Percentiles rank a stretch among this genome's conserved stretches.
Conservation (phyloP, 352 stramenopile species). For the Hyaloperonospora brassicae region DNA sequence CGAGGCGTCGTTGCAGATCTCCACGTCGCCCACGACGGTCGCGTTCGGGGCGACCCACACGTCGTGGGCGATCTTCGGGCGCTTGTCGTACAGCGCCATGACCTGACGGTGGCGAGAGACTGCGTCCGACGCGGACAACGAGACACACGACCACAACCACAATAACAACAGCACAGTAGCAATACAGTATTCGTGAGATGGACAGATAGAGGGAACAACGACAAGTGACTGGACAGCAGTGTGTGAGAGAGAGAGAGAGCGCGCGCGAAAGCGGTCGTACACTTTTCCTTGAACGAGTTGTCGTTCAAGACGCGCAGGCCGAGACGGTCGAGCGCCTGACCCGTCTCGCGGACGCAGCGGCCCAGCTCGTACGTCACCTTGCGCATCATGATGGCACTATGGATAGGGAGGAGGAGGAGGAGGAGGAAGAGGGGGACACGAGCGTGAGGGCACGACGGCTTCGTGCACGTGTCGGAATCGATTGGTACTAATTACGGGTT, state of each 20-base stretch:
- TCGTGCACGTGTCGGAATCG: too few relatives aligned
- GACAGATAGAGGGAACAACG: too few relatives aligned
- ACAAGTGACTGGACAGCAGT: background rate
- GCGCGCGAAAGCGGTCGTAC: slow-evolving; percentile 49
- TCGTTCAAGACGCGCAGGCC: slow-evolving; percentile 85
- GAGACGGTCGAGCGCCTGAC: slow-evolving; percentile 92
- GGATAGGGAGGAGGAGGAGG: slow-evolving; percentile 17
- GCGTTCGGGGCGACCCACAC: slow-evolving; percentile 94
- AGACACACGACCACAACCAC: background rate
- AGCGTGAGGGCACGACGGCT: too few relatives aligned
- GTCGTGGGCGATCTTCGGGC: slow-evolving; percentile 82
- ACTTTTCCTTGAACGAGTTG: slow-evolving; percentile 87
- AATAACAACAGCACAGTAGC: background rate
- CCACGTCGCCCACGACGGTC: slow-evolving; percentile 94
- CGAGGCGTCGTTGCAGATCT: slow-evolving; percentile 90
- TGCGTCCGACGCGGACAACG: slow-evolving; percentile 18
- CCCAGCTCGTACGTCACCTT: slow-evolving; percentile 88
- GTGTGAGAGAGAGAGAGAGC: too few relatives aligned
- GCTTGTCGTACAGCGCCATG: slow-evolving; percentile 91
- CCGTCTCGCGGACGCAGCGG: slow-evolving; percentile 91
- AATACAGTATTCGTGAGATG: too few relatives aligned
- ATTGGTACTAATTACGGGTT: too few relatives aligned
- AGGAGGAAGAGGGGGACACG: background rate
- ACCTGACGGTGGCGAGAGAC: slow-evolving; percentile 90
- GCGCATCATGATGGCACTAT: slow-evolving; percentile 59